Evolutionary conservation across 495 filamentous ascomycete species (phyloP).

Genomic region (Coniosporium apollinis): DNA sequence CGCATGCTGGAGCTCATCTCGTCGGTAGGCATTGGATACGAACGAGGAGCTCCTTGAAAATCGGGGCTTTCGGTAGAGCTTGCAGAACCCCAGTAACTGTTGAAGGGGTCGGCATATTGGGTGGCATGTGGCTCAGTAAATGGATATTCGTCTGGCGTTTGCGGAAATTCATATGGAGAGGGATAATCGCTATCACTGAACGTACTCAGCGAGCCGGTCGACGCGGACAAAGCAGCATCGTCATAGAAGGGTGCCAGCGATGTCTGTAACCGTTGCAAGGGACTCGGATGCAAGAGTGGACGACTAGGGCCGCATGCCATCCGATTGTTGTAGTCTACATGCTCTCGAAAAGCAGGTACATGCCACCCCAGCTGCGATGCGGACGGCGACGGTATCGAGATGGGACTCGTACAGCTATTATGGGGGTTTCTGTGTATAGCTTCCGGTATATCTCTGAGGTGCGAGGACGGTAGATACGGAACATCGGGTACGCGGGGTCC

Average conservation of each 20-base stretch:
- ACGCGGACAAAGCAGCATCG: conserved; percentile 24
- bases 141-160: conserved; percentile 18
- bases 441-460: no score
- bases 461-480: no score
- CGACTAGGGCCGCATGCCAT: not conserved
- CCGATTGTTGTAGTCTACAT: no score
- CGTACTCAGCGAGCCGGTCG: conserved; percentile 25
- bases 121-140: conserved; percentile 15
- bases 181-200: conserved; percentile 30
- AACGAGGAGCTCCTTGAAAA: conserved; percentile 14
- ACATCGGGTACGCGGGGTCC: no score
- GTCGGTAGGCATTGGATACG: conserved; percentile 14
- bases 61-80: no score
- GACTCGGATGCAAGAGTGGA: conserved; percentile 9
- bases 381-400: conserved; percentile 17
- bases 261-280: conserved; percentile 27
- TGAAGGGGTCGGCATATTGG: no score
- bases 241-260: conserved; percentile 21
- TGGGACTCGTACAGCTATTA: conserved; percentile 17
- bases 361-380: conserved; percentile 15
- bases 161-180: conserved; percentile 27
- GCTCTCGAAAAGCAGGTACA: conserved; percentile 18
- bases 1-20: conserved; percentile 22
- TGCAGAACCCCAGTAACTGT: no score
- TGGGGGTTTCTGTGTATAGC: no score